phyloP scores from a whole-genome alignment of 1,284 basidiomycete species.

The Sanghuangporus baumii region DNA sequence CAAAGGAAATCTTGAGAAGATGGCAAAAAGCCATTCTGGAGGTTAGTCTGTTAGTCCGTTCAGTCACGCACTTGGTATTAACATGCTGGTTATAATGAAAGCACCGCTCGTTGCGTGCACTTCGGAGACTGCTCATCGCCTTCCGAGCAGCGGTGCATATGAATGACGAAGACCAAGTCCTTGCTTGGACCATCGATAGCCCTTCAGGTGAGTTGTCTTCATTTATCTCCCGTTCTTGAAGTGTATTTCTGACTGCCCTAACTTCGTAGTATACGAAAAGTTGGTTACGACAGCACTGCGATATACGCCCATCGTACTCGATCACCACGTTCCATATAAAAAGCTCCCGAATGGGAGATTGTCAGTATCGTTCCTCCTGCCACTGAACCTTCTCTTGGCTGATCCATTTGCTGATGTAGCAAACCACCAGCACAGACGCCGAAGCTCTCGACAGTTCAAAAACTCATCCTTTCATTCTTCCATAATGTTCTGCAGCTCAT shows the following conservation, averaged over 20 bases:
- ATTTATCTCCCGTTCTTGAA: neutral
- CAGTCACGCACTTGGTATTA: neutral
- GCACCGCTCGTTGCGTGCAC: constrained; percentile 81
- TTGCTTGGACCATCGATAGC: constrained; percentile 80
- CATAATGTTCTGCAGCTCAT: constrained; percentile 79
- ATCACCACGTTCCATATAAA: constrained; percentile 87
- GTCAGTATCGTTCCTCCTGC: constrained; percentile 40
- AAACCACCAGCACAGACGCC: constrained; percentile 72
- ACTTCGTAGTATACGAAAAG: constrained; percentile 81
- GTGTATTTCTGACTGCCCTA: neutral
- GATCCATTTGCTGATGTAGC: constrained; percentile 35
- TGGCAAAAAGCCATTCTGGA: constrained; percentile 94
- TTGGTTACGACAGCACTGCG: constrained; percentile 82
- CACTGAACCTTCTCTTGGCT: neutral
- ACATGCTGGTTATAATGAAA: constrained; percentile 26
- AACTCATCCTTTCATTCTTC: constrained; percentile 86
- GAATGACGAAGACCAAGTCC: constrained; percentile 77
- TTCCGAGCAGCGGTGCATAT: constrained; percentile 87
- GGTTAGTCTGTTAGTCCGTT: constrained; percentile 38
- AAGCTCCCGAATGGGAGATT: constrained; percentile 77
- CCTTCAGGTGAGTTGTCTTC: constrained; percentile 48
- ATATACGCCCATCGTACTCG: constrained; percentile 88
- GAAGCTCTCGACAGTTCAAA: constrained; percentile 79
- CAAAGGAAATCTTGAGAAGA: constrained; percentile 64
- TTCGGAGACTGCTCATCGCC: constrained; percentile 82